Evolutionary conservation across 2,329 filamentous ascomycete species (phyloP), one percentile per base, ranked within the genome.

Genomic region (Amylocarpus encephaloides): DNA sequence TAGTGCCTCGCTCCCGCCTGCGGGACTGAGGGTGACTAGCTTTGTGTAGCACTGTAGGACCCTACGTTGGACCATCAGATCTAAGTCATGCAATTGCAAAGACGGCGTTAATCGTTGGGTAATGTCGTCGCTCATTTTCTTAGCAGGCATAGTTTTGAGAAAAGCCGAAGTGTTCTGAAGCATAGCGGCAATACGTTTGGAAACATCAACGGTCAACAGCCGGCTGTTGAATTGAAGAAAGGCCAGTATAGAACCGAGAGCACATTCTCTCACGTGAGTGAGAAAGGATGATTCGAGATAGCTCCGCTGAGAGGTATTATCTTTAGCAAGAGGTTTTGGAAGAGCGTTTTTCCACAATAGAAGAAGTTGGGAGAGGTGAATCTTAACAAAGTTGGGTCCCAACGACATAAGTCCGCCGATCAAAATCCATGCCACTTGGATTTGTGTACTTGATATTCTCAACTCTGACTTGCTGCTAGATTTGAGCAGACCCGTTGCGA

Each of bases 381-480:
- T 97, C 70, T 98, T 98, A 68, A 97, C 92, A 67, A 98, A 98
- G 67, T 95, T 97, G 3, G 93, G 92, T 0, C 93, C 93, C 1
- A 98, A 77, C 0, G 91, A 90, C 92, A 97, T 97, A 48, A 98
- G 73, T 0, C 94, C 93, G 34, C 94, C 93, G 42, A 98, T 95
- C 50, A 98, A 73, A 43, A 95, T 94, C 92, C 93, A 98, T 5
- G 93, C 93, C 2, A 98, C 91, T 66, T 98, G 93, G 19, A 98
- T 90, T 64, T 98, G 93, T 1, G 90, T 95, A 62, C 88, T 88
- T 6, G 93, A 95, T 33, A 93, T 83, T 26, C 92, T 83, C 47
- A 98, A 74, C 65, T 98, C 92, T 1, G 89, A 93, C 64, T 89
- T 88, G 41, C 90, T 85, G 66, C 90, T 96, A 0, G 86, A 91